Conservation (phyloP, 2,329 filamentous ascomycete genomes). For the Aspergillus fumigatus region DNA sequence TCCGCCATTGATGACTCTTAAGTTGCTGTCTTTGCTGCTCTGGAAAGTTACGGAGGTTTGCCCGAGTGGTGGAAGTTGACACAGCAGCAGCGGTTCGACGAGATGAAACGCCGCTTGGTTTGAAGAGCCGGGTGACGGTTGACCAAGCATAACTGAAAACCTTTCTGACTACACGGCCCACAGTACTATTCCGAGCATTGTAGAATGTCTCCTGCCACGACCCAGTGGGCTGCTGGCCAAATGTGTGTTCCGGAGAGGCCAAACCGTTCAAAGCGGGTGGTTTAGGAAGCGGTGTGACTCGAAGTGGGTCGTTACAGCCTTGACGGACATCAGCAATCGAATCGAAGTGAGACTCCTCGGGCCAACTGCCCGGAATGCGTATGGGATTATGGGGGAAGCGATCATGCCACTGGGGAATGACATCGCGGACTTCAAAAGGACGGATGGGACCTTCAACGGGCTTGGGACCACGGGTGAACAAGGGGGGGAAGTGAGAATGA, state of each 20-base stretch:
- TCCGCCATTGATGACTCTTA: slow-evolving; percentile 10
- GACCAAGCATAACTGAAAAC: background rate
- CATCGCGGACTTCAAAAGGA: background rate
- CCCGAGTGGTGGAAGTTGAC: slow-evolving; percentile 9
- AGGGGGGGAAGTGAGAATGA: background rate
- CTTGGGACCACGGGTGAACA: background rate
- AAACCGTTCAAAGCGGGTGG: background rate
- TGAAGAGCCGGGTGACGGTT: background rate
- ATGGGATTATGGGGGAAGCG: background rate
- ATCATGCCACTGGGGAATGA: background rate
- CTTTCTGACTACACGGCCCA: background rate
- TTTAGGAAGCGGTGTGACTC: background rate
- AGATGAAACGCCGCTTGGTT: background rate
- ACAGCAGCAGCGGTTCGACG: background rate
- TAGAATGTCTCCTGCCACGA: background rate
- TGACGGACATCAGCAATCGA: background rate
- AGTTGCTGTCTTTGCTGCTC: slow-evolving; percentile 12
- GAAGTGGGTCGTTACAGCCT: background rate
- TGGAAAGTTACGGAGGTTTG: slow-evolving; percentile 11
- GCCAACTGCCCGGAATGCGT: slow-evolving; percentile 4
- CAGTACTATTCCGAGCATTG: background rate
- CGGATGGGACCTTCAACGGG: background rate
- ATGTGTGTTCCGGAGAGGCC: background rate
- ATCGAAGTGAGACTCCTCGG: background rate
- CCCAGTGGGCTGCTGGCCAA: background rate